These are phyloP conservation scores for Berberis vulgaris DNA, from an alignment of 164 flowering plant genomes.

Conservation along the genomic window DNA sequence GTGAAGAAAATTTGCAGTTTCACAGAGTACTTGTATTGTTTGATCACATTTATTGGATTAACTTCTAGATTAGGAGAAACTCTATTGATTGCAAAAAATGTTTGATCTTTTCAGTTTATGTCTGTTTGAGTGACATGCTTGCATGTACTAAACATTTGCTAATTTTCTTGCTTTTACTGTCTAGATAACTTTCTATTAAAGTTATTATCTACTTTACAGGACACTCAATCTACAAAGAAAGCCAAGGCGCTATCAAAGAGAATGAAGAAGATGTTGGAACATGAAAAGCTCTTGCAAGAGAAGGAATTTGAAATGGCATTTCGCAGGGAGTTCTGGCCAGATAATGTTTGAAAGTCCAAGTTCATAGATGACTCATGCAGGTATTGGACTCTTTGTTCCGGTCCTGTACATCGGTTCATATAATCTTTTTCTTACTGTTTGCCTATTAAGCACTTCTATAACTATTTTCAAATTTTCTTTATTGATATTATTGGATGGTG, in stretches of 20 bases:
- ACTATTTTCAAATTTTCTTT: no score
- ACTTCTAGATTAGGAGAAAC: neutral
- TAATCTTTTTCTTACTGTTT: no score
- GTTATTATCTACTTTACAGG: constrained; percentile 20
- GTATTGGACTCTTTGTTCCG: no score
- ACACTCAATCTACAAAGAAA: constrained; percentile 25
- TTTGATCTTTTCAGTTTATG: neutral
- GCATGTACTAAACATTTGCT: neutral
- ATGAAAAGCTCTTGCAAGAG: constrained; percentile 53
- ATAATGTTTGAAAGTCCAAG: constrained; percentile 83
- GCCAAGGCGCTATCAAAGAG: constrained; percentile 44
- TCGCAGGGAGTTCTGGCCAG: constrained; percentile 89
- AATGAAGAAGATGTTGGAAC: constrained; percentile 53
- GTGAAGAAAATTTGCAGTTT: no score
- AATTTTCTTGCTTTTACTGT: no score
- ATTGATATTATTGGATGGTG: no score
- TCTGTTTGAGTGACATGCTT: neutral
- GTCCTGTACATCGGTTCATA: no score
- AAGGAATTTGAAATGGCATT: constrained; percentile 71
- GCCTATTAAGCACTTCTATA: no score
- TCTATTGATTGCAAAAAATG: neutral
- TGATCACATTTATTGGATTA: neutral
- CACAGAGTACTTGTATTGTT: neutral
- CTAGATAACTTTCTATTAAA: neutral
- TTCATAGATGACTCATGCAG: no score